phyloP scores from a whole-genome alignment of 371 early-diverging fungal species.

The Zopfochytrium polystomum region DNA sequence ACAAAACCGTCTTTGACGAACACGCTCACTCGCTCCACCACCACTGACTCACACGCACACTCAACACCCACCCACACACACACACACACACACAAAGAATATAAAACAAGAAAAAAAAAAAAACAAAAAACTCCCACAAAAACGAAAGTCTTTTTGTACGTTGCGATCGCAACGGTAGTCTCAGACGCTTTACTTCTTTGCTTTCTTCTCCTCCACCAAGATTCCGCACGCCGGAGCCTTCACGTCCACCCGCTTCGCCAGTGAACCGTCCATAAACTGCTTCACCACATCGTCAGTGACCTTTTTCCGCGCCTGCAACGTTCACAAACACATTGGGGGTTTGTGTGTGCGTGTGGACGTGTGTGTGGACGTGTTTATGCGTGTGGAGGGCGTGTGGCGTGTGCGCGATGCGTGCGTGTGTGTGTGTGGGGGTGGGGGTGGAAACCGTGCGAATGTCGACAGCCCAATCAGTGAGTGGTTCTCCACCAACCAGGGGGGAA shows the following conservation, averaged over 20 bases:
- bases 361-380: too few relatives aligned
- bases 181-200: background rate
- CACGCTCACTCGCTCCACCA: background rate
- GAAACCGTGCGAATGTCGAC: too few relatives aligned
- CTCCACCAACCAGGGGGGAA: too few relatives aligned
- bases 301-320: slow-evolving; percentile 22
- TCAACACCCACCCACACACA: background rate
- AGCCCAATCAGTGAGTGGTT: too few relatives aligned
- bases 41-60: background rate
- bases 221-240: slow-evolving; percentile 6
- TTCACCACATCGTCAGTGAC: slow-evolving; percentile 45
- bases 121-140: background rate
- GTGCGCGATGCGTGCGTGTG: too few relatives aligned
- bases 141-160: background rate
- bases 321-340: too few relatives aligned
- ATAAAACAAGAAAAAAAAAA: background rate
- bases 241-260: slow-evolving; percentile 17
- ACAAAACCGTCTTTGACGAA: background rate
- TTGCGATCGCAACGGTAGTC: background rate
- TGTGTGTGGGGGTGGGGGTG: too few relatives aligned
- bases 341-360: too few relatives aligned
- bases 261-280: slow-evolving; percentile 41
- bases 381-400: too few relatives aligned
- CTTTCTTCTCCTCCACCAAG: slow-evolving; percentile 9
- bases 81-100: background rate